Evolutionary conservation across 257 asterid genomes (phyloP), one percentile per base, ranked within the genome.

Genomic region (Nicotiana knightiana): DNA sequence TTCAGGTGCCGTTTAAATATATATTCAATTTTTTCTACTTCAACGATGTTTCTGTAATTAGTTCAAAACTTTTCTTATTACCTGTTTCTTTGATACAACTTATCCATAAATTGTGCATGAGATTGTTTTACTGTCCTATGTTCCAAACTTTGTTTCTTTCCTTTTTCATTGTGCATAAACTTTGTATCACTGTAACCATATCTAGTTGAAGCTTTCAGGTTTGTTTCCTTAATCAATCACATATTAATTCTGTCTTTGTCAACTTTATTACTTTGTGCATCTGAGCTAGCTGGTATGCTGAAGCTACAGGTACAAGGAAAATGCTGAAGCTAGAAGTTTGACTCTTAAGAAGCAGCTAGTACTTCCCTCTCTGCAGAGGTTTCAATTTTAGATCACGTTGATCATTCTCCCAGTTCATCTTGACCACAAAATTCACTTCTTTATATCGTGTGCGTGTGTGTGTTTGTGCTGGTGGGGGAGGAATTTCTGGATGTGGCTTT

Each of bases 281-380:
- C 85, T 70, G 84, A 57, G 57, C 62, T 83, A 54, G 57, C 43
- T 73, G 79, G 4, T 48, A 51, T 73, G 79, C 26, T 53, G 82
- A 35, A 83, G 51, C 73, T 83, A 32, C 85, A 96, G 99, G 97
- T 94, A 93, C 92, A 90, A 85, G 65, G 90, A 89, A 86, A 90
- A 92, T 84, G 87, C 87, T 46, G 95, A 93, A 83, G 84, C 87
- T 30, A 93, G 97, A 79, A 85, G 86, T 76, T 87, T 84, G 83
- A 39, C n/a, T 87, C 92, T 96, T 67, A 90, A 94, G 79, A 94
- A 94, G 90, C 91, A 91, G 93, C 92, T 80, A 93, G 54, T 84
- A 86, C 94, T 84, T 90, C 97, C 76, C 97, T 94, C 65, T 85
- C 84, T 17, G 93, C 97, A 58, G 99, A 96, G 98, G 99, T 96